phyloP scores from a whole-genome alignment of 1,139 yeast species.

The Suzukiozyma palmioleophila region DNA sequence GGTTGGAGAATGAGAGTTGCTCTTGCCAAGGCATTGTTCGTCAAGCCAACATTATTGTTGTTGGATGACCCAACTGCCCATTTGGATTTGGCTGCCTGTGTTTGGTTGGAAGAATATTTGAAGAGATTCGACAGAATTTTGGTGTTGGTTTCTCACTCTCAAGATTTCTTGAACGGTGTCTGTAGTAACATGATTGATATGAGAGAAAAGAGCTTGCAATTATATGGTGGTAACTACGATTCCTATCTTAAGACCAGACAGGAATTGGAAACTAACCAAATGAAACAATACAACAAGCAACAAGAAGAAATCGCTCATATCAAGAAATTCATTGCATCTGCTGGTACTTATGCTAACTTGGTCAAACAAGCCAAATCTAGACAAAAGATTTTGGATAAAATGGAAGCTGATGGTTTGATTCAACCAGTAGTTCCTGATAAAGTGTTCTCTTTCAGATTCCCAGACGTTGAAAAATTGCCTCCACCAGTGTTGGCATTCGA shows the following conservation, averaged over 20 bases:
- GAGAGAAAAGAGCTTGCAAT: conserved; percentile 68
- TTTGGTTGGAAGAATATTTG: conserved; percentile 97
- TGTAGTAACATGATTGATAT: conserved; percentile 97
- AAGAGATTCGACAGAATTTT: conserved; percentile 91
- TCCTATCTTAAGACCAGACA: conserved; percentile 90
- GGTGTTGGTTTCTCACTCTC: conserved; percentile 95
- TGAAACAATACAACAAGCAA: conserved; percentile 94
- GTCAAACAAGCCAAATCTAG: conserved; percentile 98
- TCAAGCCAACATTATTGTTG: conserved; percentile 78
- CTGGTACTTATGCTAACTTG: conserved; percentile 99
- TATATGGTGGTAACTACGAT: conserved; percentile 98
- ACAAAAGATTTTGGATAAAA: conserved; percentile 98
- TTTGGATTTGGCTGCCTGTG: conserved; percentile 98
- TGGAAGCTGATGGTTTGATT: conserved; percentile 99
- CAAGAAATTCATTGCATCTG: conserved; percentile 97
- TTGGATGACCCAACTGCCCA: conserved; percentile 99
- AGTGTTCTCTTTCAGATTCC: conserved; percentile 91
- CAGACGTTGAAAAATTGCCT: conserved; percentile 94
- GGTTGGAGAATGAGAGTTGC: conserved; percentile 96
- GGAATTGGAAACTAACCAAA: conserved; percentile 94
- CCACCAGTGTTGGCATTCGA: conserved; percentile 98
- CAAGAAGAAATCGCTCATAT: conserved; percentile 98
- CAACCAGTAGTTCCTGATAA: conserved; percentile 90
- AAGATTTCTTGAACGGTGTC: conserved; percentile 98
- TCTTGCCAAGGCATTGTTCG: conserved; percentile 79